Conservation (phyloP, 2,329 filamentous ascomycete genomes). For the Venturiaceae sp. region DNA sequence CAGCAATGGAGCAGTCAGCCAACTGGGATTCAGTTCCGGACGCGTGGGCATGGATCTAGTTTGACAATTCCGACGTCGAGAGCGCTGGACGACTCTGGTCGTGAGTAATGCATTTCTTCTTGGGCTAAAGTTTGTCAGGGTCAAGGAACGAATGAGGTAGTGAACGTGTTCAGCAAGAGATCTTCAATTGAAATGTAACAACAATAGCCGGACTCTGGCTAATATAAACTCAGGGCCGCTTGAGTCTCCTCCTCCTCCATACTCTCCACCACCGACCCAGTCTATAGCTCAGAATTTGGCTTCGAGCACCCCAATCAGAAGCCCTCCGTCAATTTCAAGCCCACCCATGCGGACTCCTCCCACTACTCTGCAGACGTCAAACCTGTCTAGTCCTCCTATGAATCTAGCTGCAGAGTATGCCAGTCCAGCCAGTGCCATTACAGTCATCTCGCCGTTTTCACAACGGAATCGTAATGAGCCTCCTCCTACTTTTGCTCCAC, state of each 20-base stretch:
- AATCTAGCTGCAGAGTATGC: slow-evolving; percentile 3
- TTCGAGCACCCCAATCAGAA: background rate
- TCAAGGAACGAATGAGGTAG: background rate
- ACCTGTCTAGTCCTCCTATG: background rate
- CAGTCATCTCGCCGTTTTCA: background rate
- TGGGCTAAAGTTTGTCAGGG: background rate
- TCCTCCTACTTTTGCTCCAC: slow-evolving; percentile 26
- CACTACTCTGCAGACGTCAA: background rate
- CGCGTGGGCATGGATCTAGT: background rate
- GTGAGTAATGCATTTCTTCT: slow-evolving; percentile 2
- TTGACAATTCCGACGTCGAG: background rate
- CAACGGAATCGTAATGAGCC: slow-evolving; percentile 4
- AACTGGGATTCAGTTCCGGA: background rate
- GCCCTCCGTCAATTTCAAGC: background rate
- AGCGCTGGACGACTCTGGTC: slow-evolving; percentile 6
- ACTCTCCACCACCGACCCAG: slow-evolving; percentile 3
- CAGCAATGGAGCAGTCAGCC: slow-evolving; percentile 7
- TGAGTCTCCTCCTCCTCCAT: slow-evolving; percentile 8
- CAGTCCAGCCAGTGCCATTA: slow-evolving; percentile 6
- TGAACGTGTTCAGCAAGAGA: background rate
- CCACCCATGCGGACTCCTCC: background rate
- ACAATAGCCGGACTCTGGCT: background rate
- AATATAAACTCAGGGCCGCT: background rate
- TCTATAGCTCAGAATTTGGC: background rate
- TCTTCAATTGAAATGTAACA: background rate